These are phyloP conservation scores for Paraphaeosphaeria minitans DNA, from an alignment of 2,329 filamentous ascomycete genomes.

Conservation along the genomic window DNA sequence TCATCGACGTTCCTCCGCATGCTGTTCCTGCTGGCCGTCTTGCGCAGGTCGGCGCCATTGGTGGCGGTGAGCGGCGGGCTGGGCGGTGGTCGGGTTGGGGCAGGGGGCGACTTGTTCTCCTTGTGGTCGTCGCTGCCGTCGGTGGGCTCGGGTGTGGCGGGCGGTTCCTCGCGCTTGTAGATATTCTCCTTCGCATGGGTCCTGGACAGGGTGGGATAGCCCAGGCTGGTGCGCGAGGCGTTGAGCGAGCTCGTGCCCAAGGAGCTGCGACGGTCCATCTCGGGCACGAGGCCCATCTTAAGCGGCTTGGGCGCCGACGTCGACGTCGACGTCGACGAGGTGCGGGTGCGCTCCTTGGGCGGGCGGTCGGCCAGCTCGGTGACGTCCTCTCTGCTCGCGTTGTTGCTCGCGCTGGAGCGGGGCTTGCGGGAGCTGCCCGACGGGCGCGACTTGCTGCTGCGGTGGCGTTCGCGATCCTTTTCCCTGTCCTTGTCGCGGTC, in stretches of 20 bases:
- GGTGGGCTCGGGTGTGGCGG: conserved; percentile 49
- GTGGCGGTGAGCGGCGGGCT: conserved; percentile 55
- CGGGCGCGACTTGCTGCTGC: conserved; percentile 27
- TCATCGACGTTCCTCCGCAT: conserved; percentile 48
- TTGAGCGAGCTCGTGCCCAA: conserved; percentile 40
- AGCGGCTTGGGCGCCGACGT: conserved; percentile 40
- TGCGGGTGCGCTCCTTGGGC: conserved; percentile 33
- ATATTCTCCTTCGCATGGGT: conserved; percentile 89
- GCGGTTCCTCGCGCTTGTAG: conserved; percentile 56
- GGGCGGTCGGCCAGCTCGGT: conserved; percentile 27
- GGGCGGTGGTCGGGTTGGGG: conserved; percentile 48
- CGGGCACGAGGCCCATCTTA: conserved; percentile 52
- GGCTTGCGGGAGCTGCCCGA: conserved; percentile 31
- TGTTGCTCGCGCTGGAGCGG: conserved; percentile 36
- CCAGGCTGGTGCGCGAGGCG: conserved; percentile 54
- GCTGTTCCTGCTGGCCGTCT: conserved; percentile 52
- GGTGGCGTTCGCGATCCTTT: conserved; percentile 35
- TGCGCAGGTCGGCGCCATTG: conserved; percentile 48
- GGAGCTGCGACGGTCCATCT: conserved; percentile 52
- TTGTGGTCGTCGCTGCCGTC: conserved; percentile 46
- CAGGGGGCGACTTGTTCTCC: conserved; percentile 27
- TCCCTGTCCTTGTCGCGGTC: conserved; percentile 31
- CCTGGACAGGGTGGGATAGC: conserved; percentile 86
- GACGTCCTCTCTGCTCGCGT: conserved; percentile 29
- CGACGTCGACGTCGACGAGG: conserved; percentile 37